These are phyloP conservation scores for Hericium erinaceus DNA, from an alignment of 768 basidiomycete genomes.

Conservation along the genomic window DNA sequence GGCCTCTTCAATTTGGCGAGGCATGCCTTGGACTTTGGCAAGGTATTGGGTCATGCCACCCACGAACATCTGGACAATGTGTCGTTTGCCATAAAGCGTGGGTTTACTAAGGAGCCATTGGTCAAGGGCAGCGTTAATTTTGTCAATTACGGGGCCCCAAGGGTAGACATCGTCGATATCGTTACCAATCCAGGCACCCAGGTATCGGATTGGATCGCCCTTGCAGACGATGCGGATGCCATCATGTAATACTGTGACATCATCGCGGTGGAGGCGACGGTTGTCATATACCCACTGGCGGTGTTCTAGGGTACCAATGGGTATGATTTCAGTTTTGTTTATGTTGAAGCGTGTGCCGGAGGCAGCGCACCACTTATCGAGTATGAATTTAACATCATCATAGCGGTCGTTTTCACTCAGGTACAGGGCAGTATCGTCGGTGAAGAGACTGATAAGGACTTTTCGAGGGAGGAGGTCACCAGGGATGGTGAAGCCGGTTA, in stretches of 20 bases:
- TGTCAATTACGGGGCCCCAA: conserved; percentile 2
- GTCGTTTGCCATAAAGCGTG: conserved; percentile 7
- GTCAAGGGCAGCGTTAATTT: not conserved
- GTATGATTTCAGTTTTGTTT: conserved; percentile 30
- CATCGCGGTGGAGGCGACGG: not conserved
- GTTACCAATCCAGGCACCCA: conserved; percentile 3
- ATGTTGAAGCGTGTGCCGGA: conserved; percentile 34
- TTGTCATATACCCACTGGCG: not conserved
- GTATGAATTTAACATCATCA: conserved; percentile 17
- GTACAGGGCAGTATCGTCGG: conserved; percentile 3
- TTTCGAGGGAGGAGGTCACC: not conserved
- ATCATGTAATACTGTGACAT: not conserved
- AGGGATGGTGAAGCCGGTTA: not conserved
- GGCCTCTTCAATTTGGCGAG: not conserved
- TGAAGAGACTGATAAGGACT: not conserved
- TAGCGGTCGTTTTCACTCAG: conserved; percentile 23
- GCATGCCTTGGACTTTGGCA: conserved; percentile 21
- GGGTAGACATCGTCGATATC: not conserved
- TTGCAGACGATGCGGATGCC: not conserved
- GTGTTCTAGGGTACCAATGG: conserved; percentile 19
- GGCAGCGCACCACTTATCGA: conserved; percentile 30
- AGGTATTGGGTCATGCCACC: conserved; percentile 21
- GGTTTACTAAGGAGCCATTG: conserved; percentile 3
- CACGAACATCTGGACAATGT: conserved; percentile 17
- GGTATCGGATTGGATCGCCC: not conserved